Evolutionary conservation across 2,329 filamentous ascomycete genomes (phyloP), one percentile per base, ranked within the genome.

Genomic region (Fusarium compactum): DNA sequence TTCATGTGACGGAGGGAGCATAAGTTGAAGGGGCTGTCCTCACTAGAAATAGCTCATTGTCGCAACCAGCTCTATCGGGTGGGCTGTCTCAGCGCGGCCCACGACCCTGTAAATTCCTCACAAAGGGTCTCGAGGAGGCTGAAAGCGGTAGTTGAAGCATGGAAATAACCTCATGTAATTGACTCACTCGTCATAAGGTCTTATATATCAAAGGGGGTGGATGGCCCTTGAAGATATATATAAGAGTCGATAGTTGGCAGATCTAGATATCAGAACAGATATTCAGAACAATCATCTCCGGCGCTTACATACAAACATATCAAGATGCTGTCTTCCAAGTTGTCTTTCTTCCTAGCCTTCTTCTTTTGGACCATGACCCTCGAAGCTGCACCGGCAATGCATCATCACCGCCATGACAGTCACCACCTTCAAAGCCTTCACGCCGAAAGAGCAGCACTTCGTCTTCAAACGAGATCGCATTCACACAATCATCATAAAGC

Each of bases 361-460:
- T 69, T 72, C 40, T 46, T 75, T 32, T 75, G 75, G 66, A 62
- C 71, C 41, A 61, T 72, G 18, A 55, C 69, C 25, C 58, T 73
- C 4, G 57, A 77, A 24, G 77, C 76, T 20, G 75, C 72, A 27
- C 77, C 77, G 20, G 53, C 74, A 14, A 58, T 62, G 55, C 68
- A 70, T n/a, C 65, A 61, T 52, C 74, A 76, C 55, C 65, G 53
- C 9, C 68, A 63, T 47, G 70, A 72, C 32, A 64, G 54, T 41
- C 56, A 58, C 22, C 68, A 59, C 43, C 72, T 75, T 55, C 67
- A 55, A 50, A 32, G 30, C 11, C 25, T 69, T 30, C 71, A 76
- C 45, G 55, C 54, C 22, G 43, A 60, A 82, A 81, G 81, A 82
- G 80, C 73, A 80, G 71, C 81, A 76, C 62, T 80, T 73, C 60